Evolutionary conservation across 257 asterid genomes (phyloP), one percentile per base, ranked within the genome.

Genomic region (Solanum sejunctum): DNA sequence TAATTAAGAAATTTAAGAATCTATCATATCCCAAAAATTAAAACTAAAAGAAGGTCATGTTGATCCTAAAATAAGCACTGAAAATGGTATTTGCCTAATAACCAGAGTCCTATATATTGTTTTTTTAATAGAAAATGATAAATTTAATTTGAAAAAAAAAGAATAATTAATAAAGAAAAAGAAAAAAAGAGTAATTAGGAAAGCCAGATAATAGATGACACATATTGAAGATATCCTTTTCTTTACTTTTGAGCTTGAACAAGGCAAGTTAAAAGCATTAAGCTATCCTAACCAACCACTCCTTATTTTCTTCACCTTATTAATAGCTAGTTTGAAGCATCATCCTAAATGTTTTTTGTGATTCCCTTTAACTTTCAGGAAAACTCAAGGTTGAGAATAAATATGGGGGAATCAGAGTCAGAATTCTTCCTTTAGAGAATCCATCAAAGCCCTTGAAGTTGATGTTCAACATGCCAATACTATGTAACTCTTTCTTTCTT

Each of bases 391-490:
- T 15, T 15, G 84, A 84, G 84, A 75, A 86, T 84, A 86, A 91
- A 92, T 92, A 95, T 90, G 86, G 92, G 90, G 86, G 87, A 86
- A 88, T 71, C 88, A 85, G 66, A 57, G 83, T 61, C 83, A 87
- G 47, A 90, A 88, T 52, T 86, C 90, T 89, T 91, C 94, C 60
- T 85, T 91, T 55, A 89, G 91, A 87, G 97, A 93, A 85, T 92
- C 94, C 12, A 87, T 92, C 88, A 91, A 93, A 82, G 86, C 91
- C 85, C 89, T 92, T 81, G 95, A 93, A 93, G 92, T 91, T 88
- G 95, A 93, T 90, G 85, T 93, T 87, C 92, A 88, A 84, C 93
- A 93, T 89, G 97, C 97, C 89, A 93, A 93, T 88, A 82, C 85
- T 84, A 70, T 93, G 97, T 93, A 88, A 90, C 91, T 87, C 45